These are phyloP conservation scores for Cystobasidium sp. DNA, from an alignment of 1,284 basidiomycete species.

Conservation along the genomic window DNA sequence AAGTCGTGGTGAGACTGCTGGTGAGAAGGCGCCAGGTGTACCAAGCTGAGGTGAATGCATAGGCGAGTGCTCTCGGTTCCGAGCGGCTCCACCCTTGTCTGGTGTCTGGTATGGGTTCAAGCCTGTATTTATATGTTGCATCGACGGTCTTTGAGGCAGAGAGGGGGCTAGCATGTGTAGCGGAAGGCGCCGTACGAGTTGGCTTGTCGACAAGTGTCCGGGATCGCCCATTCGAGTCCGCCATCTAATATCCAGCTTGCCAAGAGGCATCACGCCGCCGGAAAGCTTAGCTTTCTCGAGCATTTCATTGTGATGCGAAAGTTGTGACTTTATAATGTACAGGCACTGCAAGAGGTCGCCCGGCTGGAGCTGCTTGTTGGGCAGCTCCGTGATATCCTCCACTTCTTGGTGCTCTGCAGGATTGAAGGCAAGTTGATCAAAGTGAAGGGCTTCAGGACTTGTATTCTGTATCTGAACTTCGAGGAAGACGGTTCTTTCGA, in stretches of 20 bases:
- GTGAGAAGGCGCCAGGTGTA: constrained; percentile 6
- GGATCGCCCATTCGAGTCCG: constrained; percentile 52
- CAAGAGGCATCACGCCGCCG: constrained; percentile 44
- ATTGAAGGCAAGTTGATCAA: constrained; percentile 50
- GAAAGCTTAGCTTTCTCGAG: constrained; percentile 22
- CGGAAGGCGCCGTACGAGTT: constrained; percentile 46
- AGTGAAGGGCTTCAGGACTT: constrained; percentile 46
- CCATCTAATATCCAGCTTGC: constrained; percentile 55
- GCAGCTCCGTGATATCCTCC: constrained; percentile 45
- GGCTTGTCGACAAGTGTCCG: constrained; percentile 48
- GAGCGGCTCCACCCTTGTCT: background rate
- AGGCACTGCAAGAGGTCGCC: constrained; percentile 54
- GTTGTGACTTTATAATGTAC: constrained; percentile 45
- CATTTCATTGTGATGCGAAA: background rate
- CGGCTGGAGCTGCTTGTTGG: constrained; percentile 48
- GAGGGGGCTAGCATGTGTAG: background rate
- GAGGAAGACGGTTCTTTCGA: constrained; percentile 50
- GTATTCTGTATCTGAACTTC: constrained; percentile 56
- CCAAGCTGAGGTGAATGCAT: constrained; percentile 19
- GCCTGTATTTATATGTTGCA: background rate
- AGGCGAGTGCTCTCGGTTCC: constrained; percentile 11
- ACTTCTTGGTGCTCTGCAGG: constrained; percentile 46
- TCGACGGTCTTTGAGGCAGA: background rate
- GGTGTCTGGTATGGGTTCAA: constrained; percentile 27
- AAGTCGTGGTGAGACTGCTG: constrained; percentile 16